Evolutionary conservation across 1,284 basidiomycete species (phyloP).

Genomic region (Cutaneotrichosporon dermatis): DNA sequence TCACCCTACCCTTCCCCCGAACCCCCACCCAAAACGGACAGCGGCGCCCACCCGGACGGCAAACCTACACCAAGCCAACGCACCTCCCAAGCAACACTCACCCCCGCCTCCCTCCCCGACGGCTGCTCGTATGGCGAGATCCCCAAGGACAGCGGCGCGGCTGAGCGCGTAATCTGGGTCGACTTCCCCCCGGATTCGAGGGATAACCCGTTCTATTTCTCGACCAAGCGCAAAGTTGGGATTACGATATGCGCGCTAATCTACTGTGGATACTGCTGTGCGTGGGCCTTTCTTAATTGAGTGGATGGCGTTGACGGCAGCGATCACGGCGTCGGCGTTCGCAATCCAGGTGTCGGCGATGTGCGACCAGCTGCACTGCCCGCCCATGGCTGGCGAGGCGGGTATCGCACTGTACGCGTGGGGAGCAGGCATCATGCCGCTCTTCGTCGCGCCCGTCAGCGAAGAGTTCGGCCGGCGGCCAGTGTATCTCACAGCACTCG

Average conservation of each 20-base stretch:
- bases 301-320: constrained; percentile 37
- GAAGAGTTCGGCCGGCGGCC: constrained; percentile 72
- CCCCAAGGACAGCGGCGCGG: constrained; percentile 2
- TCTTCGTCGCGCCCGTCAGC: constrained; percentile 67
- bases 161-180: constrained; percentile 51
- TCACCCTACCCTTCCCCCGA: too few species aligned
- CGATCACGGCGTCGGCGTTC: constrained; percentile 58
- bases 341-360: constrained; percentile 60
- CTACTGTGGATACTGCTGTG: constrained; percentile 58
- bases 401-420: constrained; percentile 59
- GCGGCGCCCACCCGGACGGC: background rate
- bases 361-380: constrained; percentile 62
- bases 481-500: constrained; percentile 59
- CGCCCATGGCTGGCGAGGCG: constrained; percentile 58
- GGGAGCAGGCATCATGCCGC: constrained; percentile 66
- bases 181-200: constrained; percentile 57
- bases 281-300: constrained; percentile 13
- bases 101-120: constrained; percentile 7
- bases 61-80: constrained; percentile 4
- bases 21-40: too few species aligned
- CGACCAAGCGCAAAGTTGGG: constrained; percentile 55
- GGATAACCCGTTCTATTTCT: constrained; percentile 59
- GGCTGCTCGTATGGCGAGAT: constrained; percentile 12
- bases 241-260: constrained; percentile 60
- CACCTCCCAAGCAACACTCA: constrained; percentile 14